These are phyloP conservation scores for Lentinula lateritia DNA, from an alignment of 768 basidiomycete species.

Conservation along the genomic window DNA sequence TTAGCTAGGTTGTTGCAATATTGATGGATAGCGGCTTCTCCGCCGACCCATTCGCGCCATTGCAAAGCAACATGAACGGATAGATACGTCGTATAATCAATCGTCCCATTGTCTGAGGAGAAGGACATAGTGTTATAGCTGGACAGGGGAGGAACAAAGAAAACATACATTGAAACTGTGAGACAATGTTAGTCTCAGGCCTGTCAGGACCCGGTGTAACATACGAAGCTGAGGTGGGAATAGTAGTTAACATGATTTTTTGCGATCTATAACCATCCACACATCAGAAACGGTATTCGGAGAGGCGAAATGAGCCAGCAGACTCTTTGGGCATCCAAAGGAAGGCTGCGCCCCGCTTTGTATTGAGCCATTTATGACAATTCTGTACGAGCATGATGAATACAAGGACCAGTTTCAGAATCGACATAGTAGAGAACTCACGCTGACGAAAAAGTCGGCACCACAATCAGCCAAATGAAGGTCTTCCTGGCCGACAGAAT, in stretches of 20 bases:
- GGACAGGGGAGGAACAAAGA: not conserved
- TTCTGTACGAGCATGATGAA: slow-evolving; percentile 28
- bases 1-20: slow-evolving; percentile 70
- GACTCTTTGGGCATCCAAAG: slow-evolving; percentile 29
- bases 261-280: slow-evolving; percentile 44
- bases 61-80: slow-evolving; percentile 58
- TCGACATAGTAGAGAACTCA: slow-evolving; percentile 25
- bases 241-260: slow-evolving; percentile 49
- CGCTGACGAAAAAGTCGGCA: slow-evolving; percentile 56
- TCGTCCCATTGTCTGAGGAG: slow-evolving; percentile 55
- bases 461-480: slow-evolving; percentile 39
- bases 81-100: slow-evolving; percentile 47
- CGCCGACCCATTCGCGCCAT: slow-evolving; percentile 70
- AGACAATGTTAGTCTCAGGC: slow-evolving; percentile 33
- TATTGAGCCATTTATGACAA: slow-evolving; percentile 61
- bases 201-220: slow-evolving; percentile 35
- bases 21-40: slow-evolving; percentile 62
- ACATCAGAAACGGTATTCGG: not conserved
- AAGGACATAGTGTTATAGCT: slow-evolving; percentile 16
- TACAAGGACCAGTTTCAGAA: not conserved
- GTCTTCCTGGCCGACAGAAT: slow-evolving; percentile 55
- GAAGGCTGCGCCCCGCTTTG: slow-evolving; percentile 46
- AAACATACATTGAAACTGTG: slow-evolving; percentile 44
- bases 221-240: slow-evolving; percentile 53
- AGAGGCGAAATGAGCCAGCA: slow-evolving; percentile 13